Conservation (phyloP, 768 basidiomycete species). For the Rhodotorula kratochvilovae region DNA sequence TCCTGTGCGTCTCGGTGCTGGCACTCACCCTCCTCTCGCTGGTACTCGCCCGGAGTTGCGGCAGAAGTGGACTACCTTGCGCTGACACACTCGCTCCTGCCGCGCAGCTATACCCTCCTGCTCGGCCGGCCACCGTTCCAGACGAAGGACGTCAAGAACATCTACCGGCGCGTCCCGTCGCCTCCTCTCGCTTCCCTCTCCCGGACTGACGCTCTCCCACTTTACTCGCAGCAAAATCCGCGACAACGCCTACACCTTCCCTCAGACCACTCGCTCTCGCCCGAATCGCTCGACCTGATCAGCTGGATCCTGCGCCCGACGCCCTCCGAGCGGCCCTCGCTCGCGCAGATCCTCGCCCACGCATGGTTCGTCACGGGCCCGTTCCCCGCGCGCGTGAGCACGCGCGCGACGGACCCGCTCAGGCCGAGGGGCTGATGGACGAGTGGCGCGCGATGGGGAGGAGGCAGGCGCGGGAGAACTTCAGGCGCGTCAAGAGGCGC, state of each 20-base stretch:
- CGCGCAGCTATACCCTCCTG: constrained; percentile 69
- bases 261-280: constrained; percentile 67
- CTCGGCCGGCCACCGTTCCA: constrained; percentile 97
- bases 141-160: constrained; percentile 93
- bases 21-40: background rate
- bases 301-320: constrained; percentile 60
- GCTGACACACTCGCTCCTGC: no score
- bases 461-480: constrained; percentile 28
- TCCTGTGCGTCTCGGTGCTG: constrained; percentile 53
- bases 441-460: constrained; percentile 30
- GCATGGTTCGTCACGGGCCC: constrained; percentile 73
- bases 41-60: background rate
- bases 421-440: constrained; percentile 12
- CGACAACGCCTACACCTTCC: constrained; percentile 89
- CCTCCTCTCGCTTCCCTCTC: constrained; percentile 42
- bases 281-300: constrained; percentile 70
- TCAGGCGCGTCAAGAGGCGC: constrained; percentile 10
- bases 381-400: constrained; percentile 74
- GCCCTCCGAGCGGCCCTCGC: constrained; percentile 65
- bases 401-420: constrained; percentile 62
- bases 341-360: constrained; percentile 79
- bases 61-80: no score
- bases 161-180: constrained; percentile 63
- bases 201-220: constrained; percentile 48
- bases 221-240: constrained; percentile 68